These are phyloP conservation scores for Conoideocrella luteorostrata DNA, from an alignment of 2,329 filamentous ascomycete species.

Conservation along the genomic window DNA sequence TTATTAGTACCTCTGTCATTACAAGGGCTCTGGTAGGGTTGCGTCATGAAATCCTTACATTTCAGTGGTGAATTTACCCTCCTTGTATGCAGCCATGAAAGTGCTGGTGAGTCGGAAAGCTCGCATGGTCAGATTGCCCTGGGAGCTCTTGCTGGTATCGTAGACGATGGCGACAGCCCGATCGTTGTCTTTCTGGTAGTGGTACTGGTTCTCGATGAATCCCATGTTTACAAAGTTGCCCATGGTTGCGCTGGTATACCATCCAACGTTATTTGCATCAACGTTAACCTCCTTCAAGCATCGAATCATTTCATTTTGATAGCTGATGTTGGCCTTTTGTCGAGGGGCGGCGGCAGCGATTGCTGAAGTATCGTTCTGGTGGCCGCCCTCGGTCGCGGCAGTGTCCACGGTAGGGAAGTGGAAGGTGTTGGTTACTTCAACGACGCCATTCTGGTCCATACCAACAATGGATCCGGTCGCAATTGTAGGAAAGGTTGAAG, in stretches of 20 bases:
- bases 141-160: constrained; percentile 90
- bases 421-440: constrained; percentile 93
- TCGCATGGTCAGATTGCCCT: constrained; percentile 81
- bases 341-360: constrained; percentile 83
- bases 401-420: constrained; percentile 82
- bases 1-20: background rate
- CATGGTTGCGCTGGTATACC: constrained; percentile 98
- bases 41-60: constrained; percentile 50
- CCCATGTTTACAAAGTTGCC: constrained; percentile 94
- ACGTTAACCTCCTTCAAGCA: constrained; percentile 96
- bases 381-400: constrained; percentile 58
- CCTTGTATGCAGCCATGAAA: constrained; percentile 90
- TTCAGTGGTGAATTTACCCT: constrained; percentile 95
- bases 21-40: background rate
- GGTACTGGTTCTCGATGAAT: constrained; percentile 96
- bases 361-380: constrained; percentile 69
- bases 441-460: constrained; percentile 75
- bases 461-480: constrained; percentile 89
- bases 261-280: constrained; percentile 94
- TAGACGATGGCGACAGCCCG: constrained; percentile 84
- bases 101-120: constrained; percentile 83
- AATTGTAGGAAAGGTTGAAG: constrained; percentile 77
- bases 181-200: constrained; percentile 95
- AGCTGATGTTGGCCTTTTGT: constrained; percentile 79
- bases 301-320: constrained; percentile 96